Evolutionary conservation across 441 rosid species (phyloP).

Genomic region (Manihot esculenta): DNA sequence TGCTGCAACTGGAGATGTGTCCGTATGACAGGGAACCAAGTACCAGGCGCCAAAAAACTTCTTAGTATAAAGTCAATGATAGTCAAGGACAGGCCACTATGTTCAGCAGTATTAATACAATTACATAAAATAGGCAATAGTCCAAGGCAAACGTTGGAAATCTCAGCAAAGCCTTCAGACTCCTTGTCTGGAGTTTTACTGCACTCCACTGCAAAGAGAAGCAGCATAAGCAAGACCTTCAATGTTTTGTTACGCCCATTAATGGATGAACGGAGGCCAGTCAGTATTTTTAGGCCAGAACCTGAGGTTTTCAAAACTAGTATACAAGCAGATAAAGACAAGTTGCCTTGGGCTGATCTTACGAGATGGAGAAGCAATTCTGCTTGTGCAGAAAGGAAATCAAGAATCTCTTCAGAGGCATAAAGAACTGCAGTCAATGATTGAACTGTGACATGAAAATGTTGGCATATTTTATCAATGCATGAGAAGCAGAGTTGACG

Average conservation of each 20-base stretch:
- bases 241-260: conserved; percentile 43
- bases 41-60: conserved; percentile 57
- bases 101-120: conserved; percentile 53
- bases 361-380: conserved; percentile 66
- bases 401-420: conserved; percentile 52
- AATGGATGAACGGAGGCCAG: conserved; percentile 47
- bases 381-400: conserved; percentile 62
- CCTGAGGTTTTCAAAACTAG: conserved; percentile 59
- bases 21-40: conserved; percentile 86
- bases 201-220: conserved; percentile 55
- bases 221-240: conserved; percentile 62
- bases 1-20: conserved; percentile 67
- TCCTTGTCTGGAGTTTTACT: conserved; percentile 36
- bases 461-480: conserved; percentile 48
- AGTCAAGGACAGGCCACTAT: conserved; percentile 62
- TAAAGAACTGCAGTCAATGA: conserved; percentile 47
- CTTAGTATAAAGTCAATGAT: conserved; percentile 58
- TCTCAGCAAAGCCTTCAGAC: conserved; percentile 53
- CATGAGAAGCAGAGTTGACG: conserved; percentile 50
- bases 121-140: conserved; percentile 75
- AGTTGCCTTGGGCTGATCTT: conserved; percentile 43
- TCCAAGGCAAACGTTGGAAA: conserved; percentile 68
- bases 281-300: conserved; percentile 61
- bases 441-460: conserved; percentile 41
- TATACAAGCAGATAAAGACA: conserved; percentile 46